Evolutionary conservation across 2,329 filamentous ascomycete genomes (phyloP), one percentile per base, ranked within the genome.

Genomic region (Fusarium austroafricanum): DNA sequence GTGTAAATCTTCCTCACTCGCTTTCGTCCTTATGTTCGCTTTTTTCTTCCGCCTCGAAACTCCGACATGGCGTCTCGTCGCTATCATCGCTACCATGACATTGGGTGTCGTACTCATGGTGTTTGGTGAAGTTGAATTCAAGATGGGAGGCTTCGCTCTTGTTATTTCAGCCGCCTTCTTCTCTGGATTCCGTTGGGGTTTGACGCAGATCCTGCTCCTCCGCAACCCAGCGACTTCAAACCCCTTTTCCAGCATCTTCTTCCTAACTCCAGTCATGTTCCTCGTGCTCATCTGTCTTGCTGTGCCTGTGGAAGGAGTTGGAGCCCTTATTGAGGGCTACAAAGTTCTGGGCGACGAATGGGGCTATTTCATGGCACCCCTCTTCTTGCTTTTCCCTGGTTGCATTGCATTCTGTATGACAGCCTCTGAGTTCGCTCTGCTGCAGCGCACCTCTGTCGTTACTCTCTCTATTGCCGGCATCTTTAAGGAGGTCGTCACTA

Each of bases 401-500:
- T 85, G 88, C 37, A 90, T 99, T 52, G 96, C 96, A 3, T 99
- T 99, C 78, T 87, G 94, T 66, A 99, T 99, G 96, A 98, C 96
- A 18, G 89, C 94, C 0, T 94, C 93, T 54, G 96, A 99, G 80
- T 99, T 98, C 77, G 95, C 96, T 53, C 87, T 99, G 65, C 87
- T 99, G 70, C 92, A 97, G 82, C 92, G 96, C 46, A 98, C 95
- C 1, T 96, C 92, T 2, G 96, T 99, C 53, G 96, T 99, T 51
- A 98, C 96, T 0, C 86, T 99, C 44, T 96, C 92, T 51, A 97
- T 99, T 72, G 97, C 94, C 66, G 96, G 96, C 64, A 98, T 99
- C 65, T 98, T 99, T 85, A 99, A 99, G 79, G 96, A 99, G 81
- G 96, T 98, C 39, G 90, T 99, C 55, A 99, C 96, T 15, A 98